Base-by-base conservation (phyloP, 495 filamentous ascomycete species). In the Penicillium lividum region DNA sequence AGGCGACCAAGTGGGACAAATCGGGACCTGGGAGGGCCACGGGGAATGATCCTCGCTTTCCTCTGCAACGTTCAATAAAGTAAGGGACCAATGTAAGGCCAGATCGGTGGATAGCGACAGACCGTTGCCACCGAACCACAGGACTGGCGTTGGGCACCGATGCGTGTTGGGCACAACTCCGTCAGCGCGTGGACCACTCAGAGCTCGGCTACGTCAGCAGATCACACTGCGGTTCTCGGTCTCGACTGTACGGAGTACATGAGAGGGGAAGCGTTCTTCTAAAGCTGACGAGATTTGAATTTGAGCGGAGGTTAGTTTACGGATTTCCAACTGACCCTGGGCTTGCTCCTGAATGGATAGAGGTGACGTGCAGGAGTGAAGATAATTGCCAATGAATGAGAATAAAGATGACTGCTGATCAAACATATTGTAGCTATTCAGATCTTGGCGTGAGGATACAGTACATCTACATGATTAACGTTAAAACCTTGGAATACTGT, bases 121-220 rank as follows among this genome's bases (percentile, higher is more conserved):
- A 54, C 56, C 50, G 59, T 69, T 65, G 67, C 67, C 67, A 69
- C 67, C 38, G 46, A 62, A 53, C 52, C 30, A 31, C 48, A 47
- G 27, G 54, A 54, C 54, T 60, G 56, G 58, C 56, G 75, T 77
- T 77, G 75, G 75, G 75, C 75, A 76, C 50, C 52, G 71, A 77
- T 77, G 72, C 68, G 70, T 75, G 73, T 77, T 77, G 72, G 73
- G 73, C 74, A 53, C 30, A 13, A 75, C 51, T 61, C 34, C 54
- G 58, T 51, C 42, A 43, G 53, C 34, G 54, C 54, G 44, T 52
- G 48, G 54, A 55, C 61, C 67, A 63, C 61, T 67, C 64, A 60
- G 52, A 52, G 54, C 48, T 45, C 57, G 59, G 49, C 53, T 54
- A 33, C 60, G 66, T 67, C 66, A 64, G 60, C 60, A 63, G 63